Base-by-base conservation (phyloP, 257 asterid genomes). In the Parsonsia alboflavescens region DNA sequence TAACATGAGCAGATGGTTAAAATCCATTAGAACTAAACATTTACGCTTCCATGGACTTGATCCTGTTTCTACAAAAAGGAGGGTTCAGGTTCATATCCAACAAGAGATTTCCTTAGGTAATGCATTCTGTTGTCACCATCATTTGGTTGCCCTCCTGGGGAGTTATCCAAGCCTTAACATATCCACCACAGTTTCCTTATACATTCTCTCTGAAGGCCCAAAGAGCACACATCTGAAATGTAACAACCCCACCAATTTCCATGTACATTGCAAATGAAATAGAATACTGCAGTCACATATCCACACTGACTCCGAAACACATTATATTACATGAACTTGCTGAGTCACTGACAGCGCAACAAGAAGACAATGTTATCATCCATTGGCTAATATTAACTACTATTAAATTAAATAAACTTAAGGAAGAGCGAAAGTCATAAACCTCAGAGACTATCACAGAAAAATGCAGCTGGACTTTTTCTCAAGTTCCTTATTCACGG, bases 351-450 rank as follows among this genome's bases (percentile, higher is more conserved):
- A 19, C 70, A 64, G 49, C 49, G 17, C 70, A 64, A 33, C 15
- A 63, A 39, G 70, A 65, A 65, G 30, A 39, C 39, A 65, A 65
- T 19, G 70, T 64, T 64, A 64, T 36, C 48, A 64, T 64, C 48
- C 36, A 39, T 9, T 36, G 6, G 33, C 10, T 33, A 63, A 11
- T 36, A 63, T 65, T 65, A 65, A 39, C 26, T 36, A 19, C 70
- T 39, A 39, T 39, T 16, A 65, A 10, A 39, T 17, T 36, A 65
- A 65, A 39, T 33, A 33, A 33, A 33, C 39, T 21, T 19, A 19
- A 19, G 45, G 17, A 65, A 39, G 50, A 30, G 24, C 50, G 30
- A 39, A 39, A 39, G 21, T 39, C 19, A 65, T 49, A 39, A 36
- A 65, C 50, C 70, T 39, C 16, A 65, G 70, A 65, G 16, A 65